phyloP scores from a whole-genome alignment of 2,329 filamentous ascomycete genomes.

The Trichoderma oligosporum region DNA sequence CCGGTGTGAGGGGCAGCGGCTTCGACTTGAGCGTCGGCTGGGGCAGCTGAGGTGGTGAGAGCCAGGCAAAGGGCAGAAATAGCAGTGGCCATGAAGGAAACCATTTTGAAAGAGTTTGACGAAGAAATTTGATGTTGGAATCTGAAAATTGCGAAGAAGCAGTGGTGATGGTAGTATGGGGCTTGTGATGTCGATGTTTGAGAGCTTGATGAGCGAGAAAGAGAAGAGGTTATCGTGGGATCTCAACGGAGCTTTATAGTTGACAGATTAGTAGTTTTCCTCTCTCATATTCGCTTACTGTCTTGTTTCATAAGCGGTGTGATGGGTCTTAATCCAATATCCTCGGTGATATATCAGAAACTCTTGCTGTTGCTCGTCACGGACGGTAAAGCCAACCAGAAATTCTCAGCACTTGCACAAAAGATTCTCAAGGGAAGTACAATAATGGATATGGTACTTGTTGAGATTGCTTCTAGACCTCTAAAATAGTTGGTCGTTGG shows the following conservation, averaged over 20 bases:
- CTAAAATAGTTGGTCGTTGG: not conserved
- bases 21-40: not conserved
- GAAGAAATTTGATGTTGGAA: not conserved
- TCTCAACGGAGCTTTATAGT: slow-evolving; percentile 13
- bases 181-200: not conserved
- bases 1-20: slow-evolving; percentile 11
- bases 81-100: slow-evolving; percentile 5
- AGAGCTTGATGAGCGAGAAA: not conserved
- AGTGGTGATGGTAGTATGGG: not conserved
- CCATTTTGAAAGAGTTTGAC: slow-evolving; percentile 6
- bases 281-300: not conserved
- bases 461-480: not conserved
- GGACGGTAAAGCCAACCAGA: not conserved
- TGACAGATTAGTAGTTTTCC: not conserved
- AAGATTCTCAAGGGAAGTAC: not conserved
- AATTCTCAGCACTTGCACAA: not conserved
- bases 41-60: slow-evolving; percentile 11
- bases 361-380: not conserved
- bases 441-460: not conserved
- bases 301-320: not conserved
- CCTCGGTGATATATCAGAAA: not conserved
- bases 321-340: not conserved
- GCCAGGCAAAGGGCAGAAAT: slow-evolving; percentile 13
- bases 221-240: slow-evolving; percentile 2
- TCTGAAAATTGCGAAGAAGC: not conserved